Percentiles rank a stretch among this genome's conserved stretches.
Conservation (phyloP, 176 grass and related monocot genomes). For the Phoenix dactylifera region DNA sequence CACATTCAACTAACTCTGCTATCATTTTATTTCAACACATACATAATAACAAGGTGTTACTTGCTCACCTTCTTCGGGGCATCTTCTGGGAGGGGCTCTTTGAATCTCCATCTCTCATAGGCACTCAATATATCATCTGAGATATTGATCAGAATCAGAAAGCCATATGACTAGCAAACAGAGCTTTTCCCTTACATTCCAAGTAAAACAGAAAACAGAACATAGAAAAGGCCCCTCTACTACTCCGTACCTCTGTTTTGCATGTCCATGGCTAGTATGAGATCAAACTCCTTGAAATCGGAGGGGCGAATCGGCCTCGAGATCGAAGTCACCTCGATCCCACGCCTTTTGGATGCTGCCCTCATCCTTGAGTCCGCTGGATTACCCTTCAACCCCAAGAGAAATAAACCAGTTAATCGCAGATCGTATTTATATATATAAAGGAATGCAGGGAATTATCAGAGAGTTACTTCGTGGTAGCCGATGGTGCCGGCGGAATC, state of each 20-base stretch:
- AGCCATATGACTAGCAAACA: neutral
- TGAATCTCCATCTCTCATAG: constrained; percentile 83
- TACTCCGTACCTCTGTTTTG: constrained; percentile 65
- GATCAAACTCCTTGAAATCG: constrained; percentile 80
- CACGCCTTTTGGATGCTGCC: constrained; percentile 64
- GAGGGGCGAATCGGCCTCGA: constrained; percentile 74
- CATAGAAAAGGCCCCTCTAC: neutral
- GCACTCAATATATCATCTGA: constrained; percentile 80
- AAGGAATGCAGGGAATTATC: neutral
- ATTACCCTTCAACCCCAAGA: constrained; percentile 35
- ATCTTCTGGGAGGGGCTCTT: constrained; percentile 61
- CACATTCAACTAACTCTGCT: too few relatives aligned
- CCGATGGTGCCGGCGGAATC: constrained; percentile 92
- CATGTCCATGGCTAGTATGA: constrained; percentile 95
- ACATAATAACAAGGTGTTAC: neutral
- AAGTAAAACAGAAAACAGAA: neutral
- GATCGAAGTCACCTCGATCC: constrained; percentile 86
- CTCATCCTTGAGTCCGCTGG: constrained; percentile 88
- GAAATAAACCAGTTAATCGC: too few relatives aligned
- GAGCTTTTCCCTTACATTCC: neutral
- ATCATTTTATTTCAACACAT: too few relatives aligned
- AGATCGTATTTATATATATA: neutral
- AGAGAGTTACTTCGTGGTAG: constrained; percentile 64
- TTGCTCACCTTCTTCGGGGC: constrained; percentile 64
- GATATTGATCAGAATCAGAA: constrained; percentile 7